Evolutionary conservation across 2,329 filamentous ascomycete species (phyloP), one percentile per base, ranked within the genome.

Genomic region (Gnomoniopsis sp.): DNA sequence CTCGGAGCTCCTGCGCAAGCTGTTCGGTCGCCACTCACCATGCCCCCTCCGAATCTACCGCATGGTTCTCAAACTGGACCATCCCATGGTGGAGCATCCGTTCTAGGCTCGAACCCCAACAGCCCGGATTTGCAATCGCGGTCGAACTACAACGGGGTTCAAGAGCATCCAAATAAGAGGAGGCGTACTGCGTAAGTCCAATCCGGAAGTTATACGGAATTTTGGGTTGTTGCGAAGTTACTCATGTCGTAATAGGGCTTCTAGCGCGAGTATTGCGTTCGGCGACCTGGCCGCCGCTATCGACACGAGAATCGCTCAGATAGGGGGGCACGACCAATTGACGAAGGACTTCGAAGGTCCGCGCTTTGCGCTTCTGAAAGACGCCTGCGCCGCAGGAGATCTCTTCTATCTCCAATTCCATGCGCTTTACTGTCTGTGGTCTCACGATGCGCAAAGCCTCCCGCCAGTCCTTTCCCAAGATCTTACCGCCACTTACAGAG

Each of bases 341-440:
- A 69, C 69, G 55, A 63, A 52, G 43, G 65, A 65, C 4, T 66
- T 79, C 2, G 82, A 83, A 60, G 65, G 68, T 48, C 74, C 74
- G 23, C 78, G 88, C 33, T 74, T 85, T 36, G 63, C 69, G n/a
- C 75, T 89, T 8, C 72, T 92, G 14, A 66, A 63, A 26, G 74
- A 83, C 23, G 88, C 88, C 1, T 88, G 85, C 63, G 47, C 62
- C 1, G 65, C 68, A 0, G 70, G 78, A 4, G 89, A 93, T 68
- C 62, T 75, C 49, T 84, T 89, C 66, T 92, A 88, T 67, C 65
- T 91, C 52, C 75, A 80, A 6, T 68, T 89, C 14, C 88, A 90
- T 67, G 87, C 90, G 66, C 60, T 88, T 2, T 87, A 84, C 68
- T 89, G 86, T 66, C 66, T 81, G 21, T 84, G 81, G 79, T 79